phyloP scores from a whole-genome alignment of 306 rosid species.

The Elaeagnus macrophylla region DNA sequence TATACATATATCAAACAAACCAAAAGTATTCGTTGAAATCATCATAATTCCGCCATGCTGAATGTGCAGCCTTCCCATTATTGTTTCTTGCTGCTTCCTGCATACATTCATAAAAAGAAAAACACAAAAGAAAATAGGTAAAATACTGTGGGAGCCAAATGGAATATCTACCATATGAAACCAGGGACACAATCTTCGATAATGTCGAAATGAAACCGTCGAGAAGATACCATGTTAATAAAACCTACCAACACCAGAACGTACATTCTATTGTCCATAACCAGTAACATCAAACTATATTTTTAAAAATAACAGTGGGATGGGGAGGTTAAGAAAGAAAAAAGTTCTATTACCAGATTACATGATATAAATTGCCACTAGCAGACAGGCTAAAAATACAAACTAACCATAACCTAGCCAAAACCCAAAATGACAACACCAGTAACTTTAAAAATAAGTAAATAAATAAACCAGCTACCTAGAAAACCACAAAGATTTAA shows the following conservation, averaged over 20 bases:
- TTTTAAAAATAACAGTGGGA: no score
- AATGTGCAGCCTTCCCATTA: constrained; percentile 93
- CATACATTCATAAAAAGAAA: constrained; percentile 1
- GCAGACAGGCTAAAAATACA: no score
- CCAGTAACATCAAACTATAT: no score
- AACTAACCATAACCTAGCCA: no score
- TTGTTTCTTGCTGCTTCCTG: constrained; percentile 72
- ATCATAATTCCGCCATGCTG: constrained; percentile 94
- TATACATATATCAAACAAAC: constrained; percentile 32
- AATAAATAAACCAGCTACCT: no score
- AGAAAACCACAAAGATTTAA: no score
- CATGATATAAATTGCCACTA: no score
- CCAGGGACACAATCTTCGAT: neutral
- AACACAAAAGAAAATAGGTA: neutral
- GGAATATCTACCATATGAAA: constrained; percentile 9
- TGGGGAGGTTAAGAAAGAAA: no score
- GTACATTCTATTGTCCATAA: no score
- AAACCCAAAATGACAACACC: no score
- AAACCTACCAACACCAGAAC: neutral
- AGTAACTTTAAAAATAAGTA: no score
- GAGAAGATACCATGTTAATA: neutral
- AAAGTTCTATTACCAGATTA: no score
- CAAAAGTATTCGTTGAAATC: constrained; percentile 98
- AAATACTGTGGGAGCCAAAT: constrained; percentile 3
- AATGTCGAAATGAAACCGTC: neutral